Conservation (phyloP, 805 yeast species). For the Metschnikowia borealis region DNA sequence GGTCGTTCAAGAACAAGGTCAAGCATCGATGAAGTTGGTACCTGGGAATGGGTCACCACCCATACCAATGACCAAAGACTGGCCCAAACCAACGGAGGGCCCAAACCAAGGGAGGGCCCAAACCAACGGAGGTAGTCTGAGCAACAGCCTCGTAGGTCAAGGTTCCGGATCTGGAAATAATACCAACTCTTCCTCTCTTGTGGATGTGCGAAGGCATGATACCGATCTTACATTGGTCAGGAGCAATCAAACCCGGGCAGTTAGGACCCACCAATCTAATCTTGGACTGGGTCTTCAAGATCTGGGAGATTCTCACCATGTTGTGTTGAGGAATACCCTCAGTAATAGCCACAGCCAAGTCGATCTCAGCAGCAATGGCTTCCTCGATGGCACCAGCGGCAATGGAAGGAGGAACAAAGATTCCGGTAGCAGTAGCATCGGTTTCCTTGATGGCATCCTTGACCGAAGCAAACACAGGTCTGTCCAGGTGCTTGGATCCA, state of each 20-base stretch:
- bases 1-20: slow-evolving; percentile 83
- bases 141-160: slow-evolving; percentile 98
- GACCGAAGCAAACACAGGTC: slow-evolving; percentile 87
- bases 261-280: slow-evolving; percentile 98
- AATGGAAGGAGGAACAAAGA: slow-evolving; percentile 95
- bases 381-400: slow-evolving; percentile 96
- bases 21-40: slow-evolving; percentile 96
- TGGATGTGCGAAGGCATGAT: slow-evolving; percentile 96
- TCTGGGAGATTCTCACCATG: slow-evolving; percentile 93
- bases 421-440: slow-evolving; percentile 94
- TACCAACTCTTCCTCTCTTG: slow-evolving; percentile 89
- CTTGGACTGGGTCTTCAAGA: slow-evolving; percentile 85
- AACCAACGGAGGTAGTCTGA: slow-evolving; percentile 94
- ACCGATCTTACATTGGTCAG: slow-evolving; percentile 97
- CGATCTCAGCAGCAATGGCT: slow-evolving; percentile 95
- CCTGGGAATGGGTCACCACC: slow-evolving; percentile 99
- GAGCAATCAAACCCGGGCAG: slow-evolving; percentile 98
- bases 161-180: slow-evolving; percentile 96
- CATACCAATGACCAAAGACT: slow-evolving; percentile 94
- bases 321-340: slow-evolving; percentile 99
- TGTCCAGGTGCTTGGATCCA: slow-evolving; percentile 80
- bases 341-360: slow-evolving; percentile 93
- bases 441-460: slow-evolving; percentile 85
- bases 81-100: too few relatives aligned
- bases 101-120: too few relatives aligned